phyloP scores from a whole-genome alignment of 768 basidiomycete genomes.

The Saitozyma sp. region DNA sequence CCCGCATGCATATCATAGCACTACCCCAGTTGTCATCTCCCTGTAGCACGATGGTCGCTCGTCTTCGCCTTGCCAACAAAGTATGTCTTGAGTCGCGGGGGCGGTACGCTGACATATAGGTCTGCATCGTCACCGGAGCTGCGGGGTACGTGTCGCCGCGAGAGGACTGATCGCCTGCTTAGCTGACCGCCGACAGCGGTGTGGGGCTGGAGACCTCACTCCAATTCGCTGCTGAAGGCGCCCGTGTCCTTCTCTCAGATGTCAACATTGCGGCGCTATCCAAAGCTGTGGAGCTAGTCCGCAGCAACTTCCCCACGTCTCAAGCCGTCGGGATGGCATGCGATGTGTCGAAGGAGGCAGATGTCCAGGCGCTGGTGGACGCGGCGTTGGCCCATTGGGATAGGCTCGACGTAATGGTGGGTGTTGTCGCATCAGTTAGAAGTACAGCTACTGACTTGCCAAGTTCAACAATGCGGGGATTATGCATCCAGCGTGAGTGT shows the following conservation, averaged over 20 bases:
- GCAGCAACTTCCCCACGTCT: conserved; percentile 61
- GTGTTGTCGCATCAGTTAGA: conserved; percentile 26
- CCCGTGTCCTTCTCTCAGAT: conserved; percentile 84
- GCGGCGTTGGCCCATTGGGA: conserved; percentile 79
- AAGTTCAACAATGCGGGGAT: conserved; percentile 97
- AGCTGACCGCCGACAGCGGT: conserved; percentile 60
- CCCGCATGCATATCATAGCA: too few species aligned
- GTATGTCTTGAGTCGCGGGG: conserved; percentile 10
- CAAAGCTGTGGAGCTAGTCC: conserved; percentile 66
- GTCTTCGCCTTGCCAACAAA: conserved; percentile 33
- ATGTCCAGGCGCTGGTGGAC: conserved; percentile 80
- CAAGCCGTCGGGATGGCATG: conserved; percentile 65
- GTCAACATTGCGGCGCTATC: conserved; percentile 75
- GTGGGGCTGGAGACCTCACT: conserved; percentile 95
- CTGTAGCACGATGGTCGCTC: conserved; percentile 20
- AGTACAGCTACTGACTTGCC: background rate
- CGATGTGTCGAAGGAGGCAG: conserved; percentile 85
- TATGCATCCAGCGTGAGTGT: conserved; percentile 72
- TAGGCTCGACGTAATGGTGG: conserved; percentile 90
- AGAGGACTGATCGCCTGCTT: background rate
- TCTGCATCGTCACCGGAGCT: conserved; percentile 73
- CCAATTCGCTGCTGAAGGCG: conserved; percentile 91
- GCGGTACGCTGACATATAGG: conserved; percentile 16
- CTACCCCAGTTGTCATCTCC: too few species aligned
- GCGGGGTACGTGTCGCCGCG: conserved; percentile 66